Base-by-base conservation (phyloP, 83 land plant species). In the Picea abies region DNA sequence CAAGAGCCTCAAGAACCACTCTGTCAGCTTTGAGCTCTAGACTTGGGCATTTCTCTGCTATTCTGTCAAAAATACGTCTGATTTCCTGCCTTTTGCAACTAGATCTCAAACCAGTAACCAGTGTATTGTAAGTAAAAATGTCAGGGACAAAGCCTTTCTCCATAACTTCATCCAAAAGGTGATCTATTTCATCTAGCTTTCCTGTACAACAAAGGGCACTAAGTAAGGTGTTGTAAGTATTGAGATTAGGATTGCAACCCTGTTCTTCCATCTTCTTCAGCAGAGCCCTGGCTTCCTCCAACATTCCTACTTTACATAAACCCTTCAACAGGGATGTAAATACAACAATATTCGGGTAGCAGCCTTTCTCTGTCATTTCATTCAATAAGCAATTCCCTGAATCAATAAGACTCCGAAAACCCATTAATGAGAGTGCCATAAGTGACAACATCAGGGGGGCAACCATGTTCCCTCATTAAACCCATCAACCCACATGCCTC, bases 391-490 rank as follows among this genome's bases (percentile, higher is more conserved):
- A 60, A 78, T 83, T 49, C 14, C 85, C 90, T 76, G 61, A 79
- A 15, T 80, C 79, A 19, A 79, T 67, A 22, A 64, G 66, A 63
- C 88, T 88, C 84, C 16, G 79, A 77, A 49, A 89, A 87, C 0
- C 84, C 83, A 23, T 88, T 70, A 35, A 88, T 80, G 78, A 88
- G 35, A 14, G 82, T 65, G 17, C 82, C 61, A 63, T 86, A 85
- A 32, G 85, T 82, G 16, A 71, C 67, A 26, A 80, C 79, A 41
- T 76, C 80, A 17, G 85, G 90, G 14, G 44, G 49, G 32, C 83
- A 77, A 2, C 90, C 90, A 62, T 85, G 83, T 47, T 52, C 65
- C 19, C 64, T 76, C 90, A 88, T 88, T 4, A 47, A 82, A 11
- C 80, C 70, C 58, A 83, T 63, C 70, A 76, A 23, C 4, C 37